Percentiles rank a stretch among this genome's conserved stretches.
Evolutionary conservation across 192 early-diverging fungal genomes (phyloP).

Genomic region (Allomyces macrogynus): DNA sequence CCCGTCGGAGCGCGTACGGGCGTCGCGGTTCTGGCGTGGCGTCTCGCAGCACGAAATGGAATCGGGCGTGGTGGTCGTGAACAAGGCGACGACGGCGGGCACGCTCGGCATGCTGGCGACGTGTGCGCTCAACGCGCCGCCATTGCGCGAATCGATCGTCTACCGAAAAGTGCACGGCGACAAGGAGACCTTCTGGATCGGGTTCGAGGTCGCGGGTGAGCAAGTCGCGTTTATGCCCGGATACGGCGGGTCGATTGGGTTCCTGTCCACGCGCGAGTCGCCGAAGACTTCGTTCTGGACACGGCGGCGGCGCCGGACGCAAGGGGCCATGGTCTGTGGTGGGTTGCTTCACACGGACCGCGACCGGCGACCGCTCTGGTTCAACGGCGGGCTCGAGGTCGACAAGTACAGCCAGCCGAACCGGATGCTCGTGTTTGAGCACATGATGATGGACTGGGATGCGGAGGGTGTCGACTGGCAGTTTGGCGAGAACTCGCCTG

Average conservation of each 20-base stretch:
- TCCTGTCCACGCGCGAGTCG: slow-evolving; percentile 3
- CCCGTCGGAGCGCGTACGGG: slow-evolving; percentile 14
- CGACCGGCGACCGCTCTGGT: slow-evolving; percentile 19
- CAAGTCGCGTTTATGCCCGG: slow-evolving; percentile 27
- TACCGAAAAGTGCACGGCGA: slow-evolving; percentile 34
- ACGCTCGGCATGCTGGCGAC: slow-evolving; percentile 29
- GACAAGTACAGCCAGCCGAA: slow-evolving; percentile 19
- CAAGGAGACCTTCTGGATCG: slow-evolving; percentile 52
- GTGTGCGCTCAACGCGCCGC: slow-evolving; percentile 31
- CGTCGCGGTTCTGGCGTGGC: slow-evolving; percentile 17
- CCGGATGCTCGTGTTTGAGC: slow-evolving; percentile 15
- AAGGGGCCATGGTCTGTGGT: slow-evolving; percentile 16
- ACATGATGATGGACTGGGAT: slow-evolving; percentile 8
- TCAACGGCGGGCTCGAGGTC: slow-evolving; percentile 24
- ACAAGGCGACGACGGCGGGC: slow-evolving; percentile 18
- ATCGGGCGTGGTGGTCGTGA: slow-evolving; percentile 32
- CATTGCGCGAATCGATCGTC: slow-evolving; percentile 21
- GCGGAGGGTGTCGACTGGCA: slow-evolving; percentile 6
- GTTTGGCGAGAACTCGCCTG: slow-evolving; percentile 6
- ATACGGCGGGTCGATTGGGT: slow-evolving; percentile 29
- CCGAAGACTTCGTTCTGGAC: too few species aligned
- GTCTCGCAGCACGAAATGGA: slow-evolving; percentile 34
- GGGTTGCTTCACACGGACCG: slow-evolving; percentile 22
- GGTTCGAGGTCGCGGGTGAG: slow-evolving; percentile 32
- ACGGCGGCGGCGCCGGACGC: slow-evolving; percentile 7